Evolutionary conservation across 2,329 filamentous ascomycete species (phyloP), one percentile per base, ranked within the genome.

Genomic region (Colletotrichum tanaceti): DNA sequence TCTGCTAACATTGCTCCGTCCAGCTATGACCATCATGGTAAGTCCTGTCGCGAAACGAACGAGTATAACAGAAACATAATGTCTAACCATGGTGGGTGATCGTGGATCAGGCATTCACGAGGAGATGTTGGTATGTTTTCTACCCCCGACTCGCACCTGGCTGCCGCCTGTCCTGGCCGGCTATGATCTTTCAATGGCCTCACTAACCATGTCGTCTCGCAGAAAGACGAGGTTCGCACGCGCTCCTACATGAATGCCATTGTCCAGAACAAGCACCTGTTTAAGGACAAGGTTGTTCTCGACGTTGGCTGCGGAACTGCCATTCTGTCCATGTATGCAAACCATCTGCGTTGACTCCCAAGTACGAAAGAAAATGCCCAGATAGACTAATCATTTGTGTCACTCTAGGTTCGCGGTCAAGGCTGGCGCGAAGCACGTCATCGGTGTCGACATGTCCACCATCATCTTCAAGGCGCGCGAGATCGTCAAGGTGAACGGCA

Each of bases 181-280:
- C 43, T 55, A 22, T 38, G 20, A 60, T 38, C 11, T 50, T 13
- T 58, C 22, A 43, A 46, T 32, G 13, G n/a, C 38, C 59, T 49
- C 18, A 38, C 60, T 68, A 46, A 68, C 50, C 35, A 43, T 39
- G 43, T 49, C 50, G 58, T 46, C 1, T 39, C 77, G 70, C 77
- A 97, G 93, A 98, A 98, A 91, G 96, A 99, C 83, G 96, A 99
- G 82, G 94, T 99, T 70, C 93, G 96, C 74, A 99, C 96, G 65
- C 89, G 90, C 80, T 97, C 94, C 71, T 99, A 99, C 86, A 95
- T 97, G 86, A 95, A 98, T 80, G 90, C 96, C 58, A 98, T 99
- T 79, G 90, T 97, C 79, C 94, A 98, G 82, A 99, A 98, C 86
- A 92, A 91, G 81, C 96, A 98, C 73, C 93, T 97, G 72, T 91